Percentiles rank a stretch among this genome's conserved stretches.
Evolutionary conservation across 2,329 filamentous ascomycete genomes (phyloP).

Genomic region (Talaromyces sp.): DNA sequence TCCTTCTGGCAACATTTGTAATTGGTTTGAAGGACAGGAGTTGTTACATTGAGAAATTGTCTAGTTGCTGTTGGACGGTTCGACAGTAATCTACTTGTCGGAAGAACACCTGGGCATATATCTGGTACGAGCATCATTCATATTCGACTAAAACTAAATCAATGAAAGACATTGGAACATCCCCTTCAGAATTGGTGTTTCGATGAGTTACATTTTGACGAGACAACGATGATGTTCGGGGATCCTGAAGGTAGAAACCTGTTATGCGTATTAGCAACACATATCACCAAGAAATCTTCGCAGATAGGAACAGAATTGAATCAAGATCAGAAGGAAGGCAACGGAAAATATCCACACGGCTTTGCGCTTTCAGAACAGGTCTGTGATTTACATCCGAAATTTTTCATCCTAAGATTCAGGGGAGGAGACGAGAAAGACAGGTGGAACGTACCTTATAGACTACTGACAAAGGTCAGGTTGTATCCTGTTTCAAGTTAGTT

Average conservation of each 20-base stretch:
- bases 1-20: too few species aligned
- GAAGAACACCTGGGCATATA: background rate
- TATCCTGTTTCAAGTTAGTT: background rate
- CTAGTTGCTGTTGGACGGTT: background rate
- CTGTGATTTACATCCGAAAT: constrained; percentile 24
- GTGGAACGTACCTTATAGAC: background rate
- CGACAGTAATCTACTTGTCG: background rate
- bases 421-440: background rate
- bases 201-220: background rate
- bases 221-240: too few species aligned
- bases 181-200: background rate
- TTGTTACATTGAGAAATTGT: background rate
- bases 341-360: constrained; percentile 22
- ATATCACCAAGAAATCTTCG: background rate
- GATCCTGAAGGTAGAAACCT: background rate
- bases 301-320: background rate
- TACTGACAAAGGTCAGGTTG: background rate
- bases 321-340: constrained; percentile 22
- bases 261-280: background rate
- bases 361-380: constrained; percentile 23
- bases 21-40: background rate
- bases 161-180: background rate
- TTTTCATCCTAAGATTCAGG: constrained; percentile 19
- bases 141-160: background rate
- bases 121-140: background rate